These are phyloP conservation scores for Parafenestella ontariensis DNA, from an alignment of 2,329 filamentous ascomycete species.

Conservation along the genomic window DNA sequence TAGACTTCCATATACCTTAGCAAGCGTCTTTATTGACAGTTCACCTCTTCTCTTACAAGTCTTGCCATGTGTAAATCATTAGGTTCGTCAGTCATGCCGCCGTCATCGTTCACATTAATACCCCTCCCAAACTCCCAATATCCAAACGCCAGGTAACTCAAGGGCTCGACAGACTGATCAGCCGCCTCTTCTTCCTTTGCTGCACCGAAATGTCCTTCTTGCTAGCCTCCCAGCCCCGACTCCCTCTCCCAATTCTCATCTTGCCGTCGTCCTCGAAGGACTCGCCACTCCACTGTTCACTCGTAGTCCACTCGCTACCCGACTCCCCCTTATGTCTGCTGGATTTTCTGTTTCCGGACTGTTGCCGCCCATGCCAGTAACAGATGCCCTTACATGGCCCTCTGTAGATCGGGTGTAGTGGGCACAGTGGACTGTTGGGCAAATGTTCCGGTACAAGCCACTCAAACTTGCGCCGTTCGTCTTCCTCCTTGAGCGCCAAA, in stretches of 20 bases:
- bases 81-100: neutral
- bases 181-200: constrained; percentile 20
- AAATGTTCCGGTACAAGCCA: constrained; percentile 55
- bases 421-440: constrained; percentile 53
- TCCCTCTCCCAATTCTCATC: constrained; percentile 8
- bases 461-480: constrained; percentile 44
- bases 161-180: constrained; percentile 24
- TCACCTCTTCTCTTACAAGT: neutral
- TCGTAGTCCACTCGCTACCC: neutral
- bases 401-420: constrained; percentile 49
- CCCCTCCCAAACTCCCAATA: neutral
- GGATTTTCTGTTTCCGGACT: neutral
- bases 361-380: constrained; percentile 47
- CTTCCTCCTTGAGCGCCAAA: constrained; percentile 22
- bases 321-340: neutral
- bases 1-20: neutral
- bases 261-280: constrained; percentile 6
- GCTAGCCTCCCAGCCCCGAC: constrained; percentile 8
- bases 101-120: neutral
- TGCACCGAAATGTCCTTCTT: neutral
- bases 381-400: constrained; percentile 50
- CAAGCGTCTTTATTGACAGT: neutral
- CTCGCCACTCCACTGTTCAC: neutral
- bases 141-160: constrained; percentile 3
- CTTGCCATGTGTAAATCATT: neutral